Base-by-base conservation (phyloP, 2,329 filamentous ascomycete species). In the Ceratocystis cubensis region DNA sequence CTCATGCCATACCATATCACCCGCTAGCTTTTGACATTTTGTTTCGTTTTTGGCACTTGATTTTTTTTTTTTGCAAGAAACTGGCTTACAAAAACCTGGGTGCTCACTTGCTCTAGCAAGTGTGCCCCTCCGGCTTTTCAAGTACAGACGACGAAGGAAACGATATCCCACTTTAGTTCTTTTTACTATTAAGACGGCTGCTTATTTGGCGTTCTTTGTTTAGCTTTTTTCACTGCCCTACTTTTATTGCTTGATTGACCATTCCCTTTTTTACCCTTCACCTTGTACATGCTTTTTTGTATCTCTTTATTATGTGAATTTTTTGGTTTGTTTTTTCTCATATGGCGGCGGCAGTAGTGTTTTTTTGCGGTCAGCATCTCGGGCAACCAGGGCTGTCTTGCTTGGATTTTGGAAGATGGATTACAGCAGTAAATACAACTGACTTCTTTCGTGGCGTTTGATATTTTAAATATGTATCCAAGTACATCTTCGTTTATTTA, bases 111-210 rank as follows among this genome's bases (percentile, higher is more conserved):
- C 22, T 25, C 15, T 10, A 13, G 25, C 28, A 37, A 30, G 17
- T 6, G 13, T 20, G 28, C 17, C 6, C 56, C 17, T 17, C 56
- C 15, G 56, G 56, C 15, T 30, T 59, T 33, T 28, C 22, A 33
- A 37, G 56, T 33, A 30, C 28, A 59, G 56, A 59, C 22, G 56
- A 59, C 56, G 56, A 59, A 30, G 25, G 28, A 59, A 59, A 59
- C 56, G 56, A 59, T 59, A 59, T 59, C 56, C 56, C 56, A 22
- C 28, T 59, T n/a, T 57, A 28, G 25, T 57, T 59, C 17, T 57
- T 30, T 57, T 57, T n/a, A 37, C 28, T 37, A n/a, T 22, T 30
- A 41, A 59, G 28, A 37, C 28, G 56, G 28, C 22, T 59, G 56
- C 33, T 59, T 37, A 10, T 17, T 59, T 59, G 56, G 56, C 56